phyloP scores from a whole-genome alignment of 179 eudicot species.

The Silene coronaria region DNA sequence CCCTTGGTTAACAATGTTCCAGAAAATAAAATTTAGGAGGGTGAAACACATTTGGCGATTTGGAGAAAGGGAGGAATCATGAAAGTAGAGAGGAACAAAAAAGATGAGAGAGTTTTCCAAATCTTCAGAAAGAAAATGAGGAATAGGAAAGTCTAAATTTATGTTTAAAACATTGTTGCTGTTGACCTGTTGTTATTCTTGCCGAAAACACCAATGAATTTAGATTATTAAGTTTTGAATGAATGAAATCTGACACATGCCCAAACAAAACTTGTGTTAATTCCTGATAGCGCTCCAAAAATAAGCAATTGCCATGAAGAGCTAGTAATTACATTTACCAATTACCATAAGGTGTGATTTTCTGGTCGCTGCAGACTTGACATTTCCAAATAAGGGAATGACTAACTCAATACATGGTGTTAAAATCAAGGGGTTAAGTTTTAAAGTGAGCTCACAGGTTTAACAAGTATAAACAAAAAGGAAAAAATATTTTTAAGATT shows the following conservation, averaged over 20 bases:
- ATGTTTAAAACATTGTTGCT: background rate
- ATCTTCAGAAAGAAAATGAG: no score
- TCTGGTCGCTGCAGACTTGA: background rate
- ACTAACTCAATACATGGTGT: background rate
- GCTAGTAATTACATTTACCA: no score
- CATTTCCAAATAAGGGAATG: background rate
- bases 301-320: background rate
- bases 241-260: background rate
- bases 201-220: background rate
- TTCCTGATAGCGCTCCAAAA: background rate
- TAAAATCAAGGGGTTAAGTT: background rate
- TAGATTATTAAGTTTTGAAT: background rate
- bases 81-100: background rate
- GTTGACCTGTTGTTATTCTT: background rate
- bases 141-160: background rate
- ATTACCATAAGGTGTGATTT: no score
- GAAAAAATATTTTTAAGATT: background rate
- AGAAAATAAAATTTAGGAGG: background rate
- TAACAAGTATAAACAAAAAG: background rate
- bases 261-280: background rate
- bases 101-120: background rate
- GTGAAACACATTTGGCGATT: background rate
- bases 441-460: background rate
- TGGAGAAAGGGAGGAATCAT: background rate
- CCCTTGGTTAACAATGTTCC: background rate